Conservation (phyloP, 2,329 filamentous ascomycete genomes). For the Knufia fluminis region DNA sequence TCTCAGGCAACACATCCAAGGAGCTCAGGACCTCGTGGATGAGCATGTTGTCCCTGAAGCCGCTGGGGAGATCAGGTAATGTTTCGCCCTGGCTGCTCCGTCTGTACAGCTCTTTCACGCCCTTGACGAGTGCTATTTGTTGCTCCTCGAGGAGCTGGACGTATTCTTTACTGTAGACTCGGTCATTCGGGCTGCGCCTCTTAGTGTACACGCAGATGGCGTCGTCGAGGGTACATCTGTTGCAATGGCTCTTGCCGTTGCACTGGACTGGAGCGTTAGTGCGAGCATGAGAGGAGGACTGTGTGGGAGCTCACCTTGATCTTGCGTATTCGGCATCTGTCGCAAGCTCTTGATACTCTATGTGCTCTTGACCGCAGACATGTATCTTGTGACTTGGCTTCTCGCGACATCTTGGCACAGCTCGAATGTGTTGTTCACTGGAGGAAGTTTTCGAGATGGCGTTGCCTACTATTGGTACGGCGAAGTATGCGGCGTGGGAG, state of each 20-base stretch:
- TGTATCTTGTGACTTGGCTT: constrained; percentile 2
- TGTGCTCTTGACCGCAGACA: background rate
- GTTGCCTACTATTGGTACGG: background rate
- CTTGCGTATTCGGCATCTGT: constrained; percentile 6
- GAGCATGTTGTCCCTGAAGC: constrained; percentile 1
- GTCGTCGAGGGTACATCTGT: constrained; percentile 2
- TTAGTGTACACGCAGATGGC: constrained; percentile 7
- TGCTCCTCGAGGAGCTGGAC: constrained; percentile 5
- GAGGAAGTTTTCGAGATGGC: no score
- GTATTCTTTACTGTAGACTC: constrained; percentile 6
- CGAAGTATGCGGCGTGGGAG: background rate
- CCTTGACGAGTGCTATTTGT: constrained; percentile 1
- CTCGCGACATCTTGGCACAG: background rate
- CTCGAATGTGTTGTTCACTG: background rate
- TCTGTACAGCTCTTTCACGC: constrained; percentile 5
- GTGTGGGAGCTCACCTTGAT: background rate
- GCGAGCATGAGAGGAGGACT: background rate
- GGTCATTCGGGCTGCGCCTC: background rate
- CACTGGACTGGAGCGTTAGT: background rate
- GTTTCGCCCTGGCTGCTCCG: background rate
- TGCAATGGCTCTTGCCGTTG: constrained; percentile 6
- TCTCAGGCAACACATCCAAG: background rate
- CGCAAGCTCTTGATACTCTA: constrained; percentile 6
- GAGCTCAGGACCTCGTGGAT: constrained; percentile 1
- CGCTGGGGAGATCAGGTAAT: background rate